Conservation (phyloP, 345 rosid species). For the Salix arbutifolia region DNA sequence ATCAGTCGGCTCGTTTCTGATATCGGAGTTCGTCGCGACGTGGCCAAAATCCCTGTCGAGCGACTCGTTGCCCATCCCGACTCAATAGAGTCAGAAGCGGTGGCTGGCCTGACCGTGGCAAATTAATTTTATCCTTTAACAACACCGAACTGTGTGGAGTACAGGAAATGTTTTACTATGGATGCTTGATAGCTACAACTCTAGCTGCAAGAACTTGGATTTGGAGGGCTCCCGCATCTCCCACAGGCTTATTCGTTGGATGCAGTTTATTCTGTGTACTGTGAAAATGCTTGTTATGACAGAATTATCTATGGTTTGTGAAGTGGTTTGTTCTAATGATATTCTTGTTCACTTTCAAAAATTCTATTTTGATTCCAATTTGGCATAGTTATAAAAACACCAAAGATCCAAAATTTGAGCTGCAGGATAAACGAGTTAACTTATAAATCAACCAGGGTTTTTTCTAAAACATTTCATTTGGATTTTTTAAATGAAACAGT, state of each 20-base stretch:
- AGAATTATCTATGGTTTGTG: too few relatives aligned
- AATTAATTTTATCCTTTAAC: not conserved
- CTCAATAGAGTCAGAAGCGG: not conserved
- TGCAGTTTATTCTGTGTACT: not conserved
- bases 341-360: too few relatives aligned
- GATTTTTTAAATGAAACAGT: too few relatives aligned
- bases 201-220: not conserved
- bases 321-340: too few relatives aligned
- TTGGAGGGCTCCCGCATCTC: not conserved
- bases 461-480: too few relatives aligned
- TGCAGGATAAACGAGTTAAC: too few relatives aligned
- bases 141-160: not conserved
- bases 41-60: slow-evolving; percentile 44
- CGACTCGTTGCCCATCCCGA: slow-evolving; percentile 24
- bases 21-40: slow-evolving; percentile 62
- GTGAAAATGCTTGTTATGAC: not conserved
- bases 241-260: not conserved
- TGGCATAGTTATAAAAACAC: too few relatives aligned
- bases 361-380: too few relatives aligned
- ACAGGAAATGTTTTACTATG: not conserved
- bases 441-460: too few relatives aligned
- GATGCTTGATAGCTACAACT: not conserved
- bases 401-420: too few relatives aligned
- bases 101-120: not conserved
- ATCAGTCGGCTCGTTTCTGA: slow-evolving; percentile 50